phyloP scores from a whole-genome alignment of 1,139 yeast genomes.

The Geotrichum reessii region DNA sequence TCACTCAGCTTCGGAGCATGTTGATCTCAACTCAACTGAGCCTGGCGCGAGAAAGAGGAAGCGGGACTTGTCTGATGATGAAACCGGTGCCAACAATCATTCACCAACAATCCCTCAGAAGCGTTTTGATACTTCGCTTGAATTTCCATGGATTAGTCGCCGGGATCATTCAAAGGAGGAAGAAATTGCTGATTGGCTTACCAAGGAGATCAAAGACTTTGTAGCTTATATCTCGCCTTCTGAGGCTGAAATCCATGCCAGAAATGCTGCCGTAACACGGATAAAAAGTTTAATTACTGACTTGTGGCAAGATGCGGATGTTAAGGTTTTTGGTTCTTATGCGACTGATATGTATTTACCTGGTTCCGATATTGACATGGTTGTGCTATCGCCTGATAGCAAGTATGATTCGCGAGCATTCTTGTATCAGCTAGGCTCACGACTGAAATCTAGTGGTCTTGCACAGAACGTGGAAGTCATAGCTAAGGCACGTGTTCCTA shows the following conservation, averaged over 20 bases:
- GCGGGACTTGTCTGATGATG: slow-evolving; percentile 22
- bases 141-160: slow-evolving; percentile 75
- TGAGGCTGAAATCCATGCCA: slow-evolving; percentile 58
- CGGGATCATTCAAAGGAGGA: slow-evolving; percentile 65
- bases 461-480: slow-evolving; percentile 80
- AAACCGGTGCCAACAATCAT: slow-evolving; percentile 29
- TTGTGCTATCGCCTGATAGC: slow-evolving; percentile 60
- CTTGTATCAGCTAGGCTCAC: slow-evolving; percentile 70
- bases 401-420: slow-evolving; percentile 62
- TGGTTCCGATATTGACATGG: slow-evolving; percentile 96
- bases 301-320: slow-evolving; percentile 77
- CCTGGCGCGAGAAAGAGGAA: slow-evolving; percentile 21
- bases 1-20: slow-evolving; percentile 18
- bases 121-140: slow-evolving; percentile 28
- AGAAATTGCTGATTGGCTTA: slow-evolving; percentile 81
- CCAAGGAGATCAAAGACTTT: slow-evolving; percentile 81
- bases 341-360: slow-evolving; percentile 94
- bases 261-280: slow-evolving; percentile 62
- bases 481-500: slow-evolving; percentile 91
- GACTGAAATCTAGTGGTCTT: slow-evolving; percentile 53
- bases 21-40: neutral
- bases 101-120: slow-evolving; percentile 19
- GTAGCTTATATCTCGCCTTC: slow-evolving; percentile 86
- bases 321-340: slow-evolving; percentile 88
- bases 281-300: slow-evolving; percentile 52